A percentile compares a stretch with the other conserved stretches of the same genome.
Evolutionary conservation across 2,329 filamentous ascomycete species (phyloP).

Genomic region (Aspergillus viridinutans): DNA sequence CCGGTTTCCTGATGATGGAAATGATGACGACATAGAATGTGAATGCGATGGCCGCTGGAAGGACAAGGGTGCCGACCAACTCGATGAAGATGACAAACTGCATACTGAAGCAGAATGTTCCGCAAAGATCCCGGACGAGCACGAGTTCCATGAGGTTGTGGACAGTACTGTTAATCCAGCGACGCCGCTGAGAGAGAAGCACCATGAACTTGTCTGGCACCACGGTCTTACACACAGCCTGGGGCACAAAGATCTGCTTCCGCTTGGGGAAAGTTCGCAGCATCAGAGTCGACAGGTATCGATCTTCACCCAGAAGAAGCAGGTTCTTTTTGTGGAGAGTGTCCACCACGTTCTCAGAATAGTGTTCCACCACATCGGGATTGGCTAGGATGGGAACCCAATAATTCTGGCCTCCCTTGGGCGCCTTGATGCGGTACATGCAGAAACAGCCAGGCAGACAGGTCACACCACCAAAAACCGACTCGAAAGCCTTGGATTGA

Average conservation of each 20-base stretch:
- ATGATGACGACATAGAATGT: constrained; percentile 92
- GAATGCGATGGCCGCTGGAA: constrained; percentile 94
- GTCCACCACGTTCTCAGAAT: constrained; percentile 98
- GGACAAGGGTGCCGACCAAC: constrained; percentile 85
- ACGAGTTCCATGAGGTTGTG: constrained; percentile 98
- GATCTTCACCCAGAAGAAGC: constrained; percentile 86
- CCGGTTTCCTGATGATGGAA: constrained; percentile 71
- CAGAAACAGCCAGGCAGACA: constrained; percentile 98
- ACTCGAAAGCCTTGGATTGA: constrained; percentile 94
- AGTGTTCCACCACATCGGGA: constrained; percentile 97
- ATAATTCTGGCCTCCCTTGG: constrained; percentile 97
- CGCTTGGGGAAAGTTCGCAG: constrained; percentile 97
- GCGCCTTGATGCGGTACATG: constrained; percentile 99
- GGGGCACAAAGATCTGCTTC: constrained; percentile 97
- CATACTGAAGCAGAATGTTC: constrained; percentile 99
- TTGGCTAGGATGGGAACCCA: constrained; percentile 99
- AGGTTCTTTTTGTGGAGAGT: constrained; percentile 97
- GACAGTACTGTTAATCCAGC: constrained; percentile 99
- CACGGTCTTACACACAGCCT: constrained; percentile 97
- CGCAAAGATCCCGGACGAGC: constrained; percentile 90
- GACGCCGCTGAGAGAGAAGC: constrained; percentile 84
- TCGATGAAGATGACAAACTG: constrained; percentile 98
- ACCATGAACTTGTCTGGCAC: constrained; percentile 92
- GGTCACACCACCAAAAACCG: constrained; percentile 96
- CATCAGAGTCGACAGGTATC: constrained; percentile 95